These are phyloP conservation scores for Wallacemonas collosoma DNA, from an alignment of 208 protist genomes.

Conservation along the genomic window DNA sequence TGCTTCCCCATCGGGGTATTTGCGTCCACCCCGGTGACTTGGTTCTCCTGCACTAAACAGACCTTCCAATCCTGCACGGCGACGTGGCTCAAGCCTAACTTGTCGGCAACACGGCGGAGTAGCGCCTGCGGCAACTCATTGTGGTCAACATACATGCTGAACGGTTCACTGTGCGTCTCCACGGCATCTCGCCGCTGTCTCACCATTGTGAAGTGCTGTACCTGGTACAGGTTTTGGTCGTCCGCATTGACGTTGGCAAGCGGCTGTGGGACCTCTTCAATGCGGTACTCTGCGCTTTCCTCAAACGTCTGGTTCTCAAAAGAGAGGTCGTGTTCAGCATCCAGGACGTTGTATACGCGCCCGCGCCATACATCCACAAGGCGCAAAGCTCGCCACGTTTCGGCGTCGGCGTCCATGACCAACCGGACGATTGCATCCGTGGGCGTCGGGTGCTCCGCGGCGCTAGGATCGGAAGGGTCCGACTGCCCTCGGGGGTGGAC, in stretches of 20 bases:
- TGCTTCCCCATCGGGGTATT: conserved; percentile 68
- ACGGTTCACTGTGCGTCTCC: conserved; percentile 84
- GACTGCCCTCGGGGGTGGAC: conserved; percentile 3
- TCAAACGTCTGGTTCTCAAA: conserved; percentile 85
- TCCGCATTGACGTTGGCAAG: conserved; percentile 41
- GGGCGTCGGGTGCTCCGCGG: conserved; percentile 8
- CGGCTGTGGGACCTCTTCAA: conserved; percentile 70
- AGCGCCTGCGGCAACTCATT: conserved; percentile 58
- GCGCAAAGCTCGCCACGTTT: conserved; percentile 68
- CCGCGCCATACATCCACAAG: conserved; percentile 87
- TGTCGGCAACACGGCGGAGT: conserved; percentile 63
- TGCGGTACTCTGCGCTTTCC: conserved; percentile 87
- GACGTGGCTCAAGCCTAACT: conserved; percentile 69
- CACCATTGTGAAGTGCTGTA: conserved; percentile 81
- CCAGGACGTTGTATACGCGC: conserved; percentile 85
- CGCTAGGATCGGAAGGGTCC: background rate
- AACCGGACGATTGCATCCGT: conserved; percentile 29
- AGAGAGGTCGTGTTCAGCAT: conserved; percentile 58
- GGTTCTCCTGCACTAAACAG: conserved; percentile 72
- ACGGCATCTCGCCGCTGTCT: conserved; percentile 64
- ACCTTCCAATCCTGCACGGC: conserved; percentile 87
- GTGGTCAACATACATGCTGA: conserved; percentile 76
- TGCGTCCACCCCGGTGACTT: conserved; percentile 59
- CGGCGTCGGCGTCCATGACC: conserved; percentile 38
- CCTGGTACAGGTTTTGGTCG: conserved; percentile 66